phyloP scores from a whole-genome alignment of 495 filamentous ascomycete species.

The Penicillium steckii region DNA sequence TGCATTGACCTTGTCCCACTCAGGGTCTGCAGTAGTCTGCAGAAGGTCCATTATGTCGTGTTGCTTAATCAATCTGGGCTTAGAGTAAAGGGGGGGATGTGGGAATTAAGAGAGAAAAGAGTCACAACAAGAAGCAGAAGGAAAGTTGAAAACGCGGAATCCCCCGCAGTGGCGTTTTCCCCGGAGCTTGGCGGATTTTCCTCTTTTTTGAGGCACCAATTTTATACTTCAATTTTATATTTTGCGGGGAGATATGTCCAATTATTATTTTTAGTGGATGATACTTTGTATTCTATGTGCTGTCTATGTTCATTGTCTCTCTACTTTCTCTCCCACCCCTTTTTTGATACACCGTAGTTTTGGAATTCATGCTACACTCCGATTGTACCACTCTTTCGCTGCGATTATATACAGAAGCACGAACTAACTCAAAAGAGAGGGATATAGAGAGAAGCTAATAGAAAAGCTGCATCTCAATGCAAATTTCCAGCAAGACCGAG shows the following conservation, averaged over 20 bases:
- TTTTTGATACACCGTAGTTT: neutral
- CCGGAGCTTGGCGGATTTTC: conserved; percentile 3
- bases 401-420: too few relatives aligned
- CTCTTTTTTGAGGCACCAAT: too few relatives aligned
- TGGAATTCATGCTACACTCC: neutral
- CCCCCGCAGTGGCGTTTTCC: conserved; percentile 10
- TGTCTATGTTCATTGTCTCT: neutral
- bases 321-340: neutral
- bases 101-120: too few relatives aligned
- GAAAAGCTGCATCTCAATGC: neutral
- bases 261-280: neutral
- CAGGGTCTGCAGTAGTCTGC: neutral
- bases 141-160: conserved; percentile 20
- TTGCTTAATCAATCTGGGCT: too few relatives aligned
- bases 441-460: neutral
- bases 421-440: neutral
- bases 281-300: neutral
- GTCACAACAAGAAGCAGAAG: conserved; percentile 2
- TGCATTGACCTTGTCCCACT: conserved; percentile 7
- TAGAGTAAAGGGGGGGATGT: too few relatives aligned
- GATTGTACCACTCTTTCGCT: neutral
- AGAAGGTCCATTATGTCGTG: conserved; percentile 6
- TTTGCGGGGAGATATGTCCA: too few relatives aligned
- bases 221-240: too few relatives aligned
- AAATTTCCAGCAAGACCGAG: too few relatives aligned